Conservation (phyloP, 192 early-diverging fungal genomes). For the Globomyces pollinis-pini region DNA sequence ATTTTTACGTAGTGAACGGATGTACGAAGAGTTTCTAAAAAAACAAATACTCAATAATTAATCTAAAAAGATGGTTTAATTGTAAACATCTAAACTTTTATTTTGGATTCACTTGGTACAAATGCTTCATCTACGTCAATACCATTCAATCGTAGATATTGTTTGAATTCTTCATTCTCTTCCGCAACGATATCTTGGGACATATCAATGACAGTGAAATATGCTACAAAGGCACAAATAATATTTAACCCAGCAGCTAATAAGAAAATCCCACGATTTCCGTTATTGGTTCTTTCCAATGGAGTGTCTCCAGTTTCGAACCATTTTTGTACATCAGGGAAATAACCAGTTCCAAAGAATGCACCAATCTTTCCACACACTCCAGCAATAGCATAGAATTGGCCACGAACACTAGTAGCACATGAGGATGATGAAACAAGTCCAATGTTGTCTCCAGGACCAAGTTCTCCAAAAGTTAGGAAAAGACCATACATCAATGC, state of each 20-base stretch:
- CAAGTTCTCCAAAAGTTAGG: conserved; percentile 13
- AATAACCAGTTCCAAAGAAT: conserved; percentile 10
- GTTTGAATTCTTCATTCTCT: not conserved
- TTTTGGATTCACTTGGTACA: too few species aligned
- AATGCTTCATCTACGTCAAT: too few species aligned
- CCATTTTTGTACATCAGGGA: not conserved
- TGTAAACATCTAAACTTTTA: too few species aligned
- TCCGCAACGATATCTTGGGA: not conserved
- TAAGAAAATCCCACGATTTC: conserved; percentile 35
- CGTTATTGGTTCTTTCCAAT: too few species aligned
- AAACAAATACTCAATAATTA: too few species aligned
- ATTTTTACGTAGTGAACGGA: too few species aligned
- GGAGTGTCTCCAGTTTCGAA: conserved; percentile 20
- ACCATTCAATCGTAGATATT: not conserved
- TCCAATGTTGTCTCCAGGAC: conserved; percentile 10
- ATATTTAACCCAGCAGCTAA: conserved; percentile 17
- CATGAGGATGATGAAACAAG: not conserved
- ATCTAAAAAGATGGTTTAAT: too few species aligned
- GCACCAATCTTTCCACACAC: conserved; percentile 12
- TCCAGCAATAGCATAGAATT: conserved; percentile 12
- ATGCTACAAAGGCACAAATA: not conserved
- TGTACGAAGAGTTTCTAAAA: too few species aligned
- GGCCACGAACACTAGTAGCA: conserved; percentile 12
- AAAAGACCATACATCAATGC: conserved; percentile 10
- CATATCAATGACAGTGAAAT: not conserved